Percentiles rank a stretch among this genome's conserved stretches.
phyloP scores from a whole-genome alignment of 495 filamentous ascomycete genomes.

The Hypoxylon subgilvum region DNA sequence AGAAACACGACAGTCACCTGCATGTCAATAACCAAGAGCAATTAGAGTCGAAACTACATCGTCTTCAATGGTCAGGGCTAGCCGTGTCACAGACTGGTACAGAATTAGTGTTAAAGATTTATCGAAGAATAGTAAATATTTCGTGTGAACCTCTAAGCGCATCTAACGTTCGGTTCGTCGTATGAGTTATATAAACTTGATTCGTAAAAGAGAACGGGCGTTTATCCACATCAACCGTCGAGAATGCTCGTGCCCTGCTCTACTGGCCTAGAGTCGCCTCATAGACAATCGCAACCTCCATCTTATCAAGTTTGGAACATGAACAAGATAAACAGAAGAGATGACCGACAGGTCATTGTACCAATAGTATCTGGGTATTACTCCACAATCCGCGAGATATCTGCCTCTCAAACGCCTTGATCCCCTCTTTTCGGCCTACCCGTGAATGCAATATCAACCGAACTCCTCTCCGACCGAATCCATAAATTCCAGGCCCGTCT shows the following conservation, averaged over 20 bases:
- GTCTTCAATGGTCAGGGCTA: neutral
- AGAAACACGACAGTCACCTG: neutral
- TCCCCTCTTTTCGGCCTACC: conserved; percentile 22
- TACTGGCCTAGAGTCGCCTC: conserved; percentile 14
- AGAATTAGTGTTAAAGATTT: neutral
- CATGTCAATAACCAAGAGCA: neutral
- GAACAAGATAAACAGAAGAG: conserved; percentile 40
- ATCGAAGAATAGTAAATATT: conserved; percentile 7
- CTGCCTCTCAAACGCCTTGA: conserved; percentile 36
- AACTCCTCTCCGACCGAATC: no score
- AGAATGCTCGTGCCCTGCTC: conserved; percentile 3
- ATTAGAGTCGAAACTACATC: no score
- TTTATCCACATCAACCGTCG: conserved; percentile 21
- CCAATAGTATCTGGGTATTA: conserved; percentile 29
- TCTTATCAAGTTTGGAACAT: conserved; percentile 1
- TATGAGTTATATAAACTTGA: conserved; percentile 19
- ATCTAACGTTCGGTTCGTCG: conserved; percentile 12
- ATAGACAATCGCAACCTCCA: conserved; percentile 13
- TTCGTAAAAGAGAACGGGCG: conserved; percentile 16
- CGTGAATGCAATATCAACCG: conserved; percentile 24
- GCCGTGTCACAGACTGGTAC: neutral
- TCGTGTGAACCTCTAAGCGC: conserved; percentile 4
- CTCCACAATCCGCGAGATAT: conserved; percentile 26
- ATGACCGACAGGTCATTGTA: conserved; percentile 28
- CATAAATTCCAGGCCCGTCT: conserved; percentile 27